phyloP scores from a whole-genome alignment of 2,329 filamentous ascomycete genomes.

The Leptographium radiaticola region DNA sequence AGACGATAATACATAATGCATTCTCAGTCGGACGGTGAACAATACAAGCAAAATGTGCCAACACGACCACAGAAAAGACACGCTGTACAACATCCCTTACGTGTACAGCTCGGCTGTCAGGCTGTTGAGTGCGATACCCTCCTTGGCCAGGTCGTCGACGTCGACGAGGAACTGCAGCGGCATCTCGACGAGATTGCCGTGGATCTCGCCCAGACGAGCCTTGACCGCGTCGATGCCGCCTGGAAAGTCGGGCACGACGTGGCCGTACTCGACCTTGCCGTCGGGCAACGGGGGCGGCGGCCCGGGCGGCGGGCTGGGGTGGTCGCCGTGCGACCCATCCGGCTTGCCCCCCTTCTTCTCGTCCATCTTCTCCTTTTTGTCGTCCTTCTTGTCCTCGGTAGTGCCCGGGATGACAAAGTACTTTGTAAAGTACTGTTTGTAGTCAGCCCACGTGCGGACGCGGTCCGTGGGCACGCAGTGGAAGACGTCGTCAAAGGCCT shows the following conservation, averaged over 20 bases:
- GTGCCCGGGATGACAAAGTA: constrained; percentile 48
- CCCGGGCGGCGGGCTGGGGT: neutral
- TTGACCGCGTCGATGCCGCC: constrained; percentile 59
- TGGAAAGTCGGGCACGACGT: constrained; percentile 70
- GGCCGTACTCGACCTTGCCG: constrained; percentile 65
- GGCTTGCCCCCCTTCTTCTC: neutral
- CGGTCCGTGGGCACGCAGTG: constrained; percentile 60
- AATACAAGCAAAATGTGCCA: neutral
- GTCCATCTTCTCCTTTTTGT: constrained; percentile 21
- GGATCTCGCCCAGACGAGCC: constrained; percentile 51
- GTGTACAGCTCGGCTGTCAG: constrained; percentile 65
- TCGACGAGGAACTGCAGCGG: constrained; percentile 76
- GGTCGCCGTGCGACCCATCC: neutral
- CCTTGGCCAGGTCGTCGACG: constrained; percentile 70
- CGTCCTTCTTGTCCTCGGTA: constrained; percentile 21
- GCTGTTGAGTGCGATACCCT: constrained; percentile 59
- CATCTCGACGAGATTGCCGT: constrained; percentile 76
- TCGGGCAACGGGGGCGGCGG: constrained; percentile 17
- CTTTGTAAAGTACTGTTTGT: constrained; percentile 55
- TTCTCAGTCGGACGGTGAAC: neutral
- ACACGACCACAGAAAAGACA: neutral
- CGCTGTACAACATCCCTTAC: constrained; percentile 10
- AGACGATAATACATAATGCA: neutral
- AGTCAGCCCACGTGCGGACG: constrained; percentile 59
- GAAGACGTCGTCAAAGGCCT: constrained; percentile 70